A percentile compares a stretch with the other conserved stretches of the same genome.
phyloP scores from a whole-genome alignment of 345 rosid species.

The Acer campestre region DNA sequence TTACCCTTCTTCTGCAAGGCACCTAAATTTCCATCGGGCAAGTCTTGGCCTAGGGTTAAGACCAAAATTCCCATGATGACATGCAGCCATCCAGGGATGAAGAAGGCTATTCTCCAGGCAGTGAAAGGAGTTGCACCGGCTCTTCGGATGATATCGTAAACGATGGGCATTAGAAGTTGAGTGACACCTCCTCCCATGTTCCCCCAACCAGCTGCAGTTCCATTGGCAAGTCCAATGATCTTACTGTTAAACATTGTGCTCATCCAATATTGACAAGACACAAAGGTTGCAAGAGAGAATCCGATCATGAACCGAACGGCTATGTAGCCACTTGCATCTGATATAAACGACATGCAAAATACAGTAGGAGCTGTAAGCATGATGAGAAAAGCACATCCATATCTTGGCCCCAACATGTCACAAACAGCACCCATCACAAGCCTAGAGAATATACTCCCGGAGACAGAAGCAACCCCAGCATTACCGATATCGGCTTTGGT shows the following conservation, averaged over 20 bases:
- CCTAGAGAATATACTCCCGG: constrained; percentile 90
- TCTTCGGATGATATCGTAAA: constrained; percentile 58
- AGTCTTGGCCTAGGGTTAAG: constrained; percentile 80
- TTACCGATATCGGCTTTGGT: constrained; percentile 70
- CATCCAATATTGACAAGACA: constrained; percentile 97
- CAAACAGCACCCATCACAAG: constrained; percentile 90
- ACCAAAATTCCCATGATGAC: constrained; percentile 75
- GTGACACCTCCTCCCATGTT: constrained; percentile 96
- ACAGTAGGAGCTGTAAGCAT: constrained; percentile 89
- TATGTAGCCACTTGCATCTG: constrained; percentile 63
- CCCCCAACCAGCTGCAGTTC: constrained; percentile 98
- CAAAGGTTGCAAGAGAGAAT: constrained; percentile 87
- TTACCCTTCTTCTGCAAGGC: constrained; percentile 72
- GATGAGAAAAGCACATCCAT: constrained; percentile 79
- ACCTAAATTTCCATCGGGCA: constrained; percentile 85
- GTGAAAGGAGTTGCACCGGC: constrained; percentile 71
- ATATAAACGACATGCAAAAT: constrained; percentile 77
- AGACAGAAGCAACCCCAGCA: constrained; percentile 92
- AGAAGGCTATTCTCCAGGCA: constrained; percentile 93
- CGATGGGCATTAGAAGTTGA: constrained; percentile 81
- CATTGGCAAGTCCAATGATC: constrained; percentile 82
- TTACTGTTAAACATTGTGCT: constrained; percentile 92
- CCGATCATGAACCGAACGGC: constrained; percentile 91
- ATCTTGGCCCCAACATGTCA: constrained; percentile 81
- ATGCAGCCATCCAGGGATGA: constrained; percentile 72